Evolutionary conservation across 106 monocot species (phyloP).

Genomic region (Dendrobium nobile): DNA sequence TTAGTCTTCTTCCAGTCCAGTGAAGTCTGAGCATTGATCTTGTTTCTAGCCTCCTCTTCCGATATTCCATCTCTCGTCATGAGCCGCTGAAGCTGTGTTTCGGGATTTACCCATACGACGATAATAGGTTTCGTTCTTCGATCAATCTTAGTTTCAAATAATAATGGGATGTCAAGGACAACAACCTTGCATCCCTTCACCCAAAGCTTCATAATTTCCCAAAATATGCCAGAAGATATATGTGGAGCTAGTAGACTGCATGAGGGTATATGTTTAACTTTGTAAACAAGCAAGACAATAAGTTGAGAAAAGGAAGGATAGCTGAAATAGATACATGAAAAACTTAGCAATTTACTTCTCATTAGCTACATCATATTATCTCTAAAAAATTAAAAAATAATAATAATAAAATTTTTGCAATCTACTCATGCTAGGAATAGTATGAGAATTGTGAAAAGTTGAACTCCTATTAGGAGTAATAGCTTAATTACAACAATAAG

Average conservation of each 20-base stretch:
- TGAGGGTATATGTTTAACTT: background rate
- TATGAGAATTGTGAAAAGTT: no score
- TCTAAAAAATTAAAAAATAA: no score
- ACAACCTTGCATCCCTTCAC: slow-evolving; percentile 66
- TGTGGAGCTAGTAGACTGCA: slow-evolving; percentile 78
- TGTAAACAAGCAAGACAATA: background rate
- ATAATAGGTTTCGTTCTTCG: slow-evolving; percentile 60
- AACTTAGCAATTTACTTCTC: background rate
- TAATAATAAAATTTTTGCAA: background rate
- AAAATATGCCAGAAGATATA: slow-evolving; percentile 70
- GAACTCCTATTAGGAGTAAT: no score
- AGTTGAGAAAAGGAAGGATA: background rate
- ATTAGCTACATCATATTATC: background rate
- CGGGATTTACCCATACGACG: slow-evolving; percentile 84
- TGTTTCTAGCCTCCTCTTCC: slow-evolving; percentile 69
- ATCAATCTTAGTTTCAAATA: slow-evolving; percentile 86
- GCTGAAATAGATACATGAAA: background rate
- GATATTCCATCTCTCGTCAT: slow-evolving; percentile 65
- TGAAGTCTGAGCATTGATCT: slow-evolving; percentile 61
- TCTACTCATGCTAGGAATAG: background rate
- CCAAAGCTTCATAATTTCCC: slow-evolving; percentile 80
- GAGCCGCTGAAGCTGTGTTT: slow-evolving; percentile 67
- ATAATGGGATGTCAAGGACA: slow-evolving; percentile 80
- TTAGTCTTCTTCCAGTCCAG: slow-evolving; percentile 70
- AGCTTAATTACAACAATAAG: no score